These are phyloP conservation scores for Hypoxylon sp. DNA, from an alignment of 2,329 filamentous ascomycete genomes.

Conservation along the genomic window DNA sequence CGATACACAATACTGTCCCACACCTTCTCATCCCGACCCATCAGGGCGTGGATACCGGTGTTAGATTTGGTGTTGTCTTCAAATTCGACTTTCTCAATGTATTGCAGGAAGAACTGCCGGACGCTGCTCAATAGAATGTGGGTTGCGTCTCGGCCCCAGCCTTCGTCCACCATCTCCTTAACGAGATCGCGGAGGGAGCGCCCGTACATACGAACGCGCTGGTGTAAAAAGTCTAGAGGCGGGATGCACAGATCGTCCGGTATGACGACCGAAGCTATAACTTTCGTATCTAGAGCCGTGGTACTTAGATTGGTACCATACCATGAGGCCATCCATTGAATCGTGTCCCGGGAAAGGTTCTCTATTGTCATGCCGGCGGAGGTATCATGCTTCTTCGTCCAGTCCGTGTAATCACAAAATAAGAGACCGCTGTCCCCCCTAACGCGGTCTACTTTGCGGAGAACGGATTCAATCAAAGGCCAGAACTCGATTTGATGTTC, in stretches of 20 bases:
- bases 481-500: slow-evolving; percentile 8
- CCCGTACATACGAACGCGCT: slow-evolving; percentile 5
- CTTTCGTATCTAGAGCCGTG: neutral
- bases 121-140: neutral
- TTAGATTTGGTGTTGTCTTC: neutral
- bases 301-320: neutral
- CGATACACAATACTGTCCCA: slow-evolving; percentile 13
- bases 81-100: slow-evolving; percentile 8
- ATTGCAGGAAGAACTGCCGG: slow-evolving; percentile 11
- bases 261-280: neutral
- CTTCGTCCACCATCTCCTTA: neutral
- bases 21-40: neutral
- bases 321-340: slow-evolving; percentile 7
- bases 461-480: neutral
- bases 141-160: neutral
- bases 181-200: slow-evolving; percentile 1
- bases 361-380: neutral
- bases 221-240: slow-evolving; percentile 1
- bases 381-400: slow-evolving; percentile 4
- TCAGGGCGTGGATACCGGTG: neutral
- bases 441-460: neutral
- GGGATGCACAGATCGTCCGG: slow-evolving; percentile 5
- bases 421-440: neutral
- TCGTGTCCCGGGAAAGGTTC: neutral
- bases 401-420: slow-evolving; percentile 10